Evolutionary conservation across 2,329 filamentous ascomycete genomes (phyloP), one percentile per base, ranked within the genome.

Genomic region (Aspergillus alliaceus): DNA sequence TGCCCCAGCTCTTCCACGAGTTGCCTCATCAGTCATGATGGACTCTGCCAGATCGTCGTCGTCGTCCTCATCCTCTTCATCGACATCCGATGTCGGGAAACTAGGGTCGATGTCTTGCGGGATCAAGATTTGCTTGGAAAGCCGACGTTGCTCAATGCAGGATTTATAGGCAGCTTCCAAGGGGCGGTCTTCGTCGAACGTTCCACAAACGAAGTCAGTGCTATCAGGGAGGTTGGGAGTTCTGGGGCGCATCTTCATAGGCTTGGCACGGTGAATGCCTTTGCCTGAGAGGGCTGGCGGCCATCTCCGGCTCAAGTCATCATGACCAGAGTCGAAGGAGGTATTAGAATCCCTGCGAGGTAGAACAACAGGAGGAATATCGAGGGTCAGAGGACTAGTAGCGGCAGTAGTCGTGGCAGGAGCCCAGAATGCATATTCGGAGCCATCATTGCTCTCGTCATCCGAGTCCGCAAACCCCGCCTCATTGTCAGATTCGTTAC

Each of bases 141-240:
- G 88, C 66, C 92, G 89, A 64, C 90, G 88, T 54, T 90, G 87
- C 68, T 93, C 90, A 57, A 96, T 83, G 66, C 90, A 91, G 2
- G 90, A 90, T 55, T 96, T 84, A 73, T 97, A 99, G 0, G 91
- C 93, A 64, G 93, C 91, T 72, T 99, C 95, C n/a, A 98, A 78
- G 2, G 92, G 91, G 44, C 91, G 87, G 69, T 99, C 95, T 75
- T 99, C 95, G 64, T 99, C 95, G 20, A 99, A 82, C 1, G 95
- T 99, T 57, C 95, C 95, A 69, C 95, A 98, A n/a, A 99, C 95
- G 64, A 99, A 99, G 73, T 99, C 95, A 14, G 95, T 98, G 75
- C 93, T 97, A 73, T 99, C 95, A 1, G 95, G 95, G 11, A 99
- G 81, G 70, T 96, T 91, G 2, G 91, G 90, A 1, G 89, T 90